These are phyloP conservation scores for Claviceps sp. DNA, from an alignment of 2,329 filamentous ascomycete species.

Conservation along the genomic window DNA sequence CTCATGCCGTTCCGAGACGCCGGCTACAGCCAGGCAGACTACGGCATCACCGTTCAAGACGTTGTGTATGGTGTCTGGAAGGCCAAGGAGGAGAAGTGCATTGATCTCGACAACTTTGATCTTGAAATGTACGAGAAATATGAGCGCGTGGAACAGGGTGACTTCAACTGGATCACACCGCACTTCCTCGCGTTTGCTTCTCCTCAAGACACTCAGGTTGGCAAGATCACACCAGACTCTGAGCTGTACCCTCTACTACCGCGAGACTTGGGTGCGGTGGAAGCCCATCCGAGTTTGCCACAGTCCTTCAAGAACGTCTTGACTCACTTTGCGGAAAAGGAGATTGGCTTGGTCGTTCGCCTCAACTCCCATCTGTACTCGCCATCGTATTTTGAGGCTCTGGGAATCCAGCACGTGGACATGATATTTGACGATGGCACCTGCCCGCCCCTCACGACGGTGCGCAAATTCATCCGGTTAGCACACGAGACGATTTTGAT, in stretches of 20 bases:
- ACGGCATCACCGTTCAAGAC: slow-evolving; percentile 88
- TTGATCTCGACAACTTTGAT: slow-evolving; percentile 84
- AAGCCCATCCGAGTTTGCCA: slow-evolving; percentile 56
- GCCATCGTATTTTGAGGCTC: slow-evolving; percentile 88
- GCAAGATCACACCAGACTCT: slow-evolving; percentile 57
- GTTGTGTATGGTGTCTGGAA: slow-evolving; percentile 98
- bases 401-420: slow-evolving; percentile 90
- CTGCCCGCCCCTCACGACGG: slow-evolving; percentile 77
- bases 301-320: slow-evolving; percentile 93
- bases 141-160: slow-evolving; percentile 92
- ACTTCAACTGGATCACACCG: slow-evolving; percentile 99
- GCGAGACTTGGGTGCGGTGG: slow-evolving; percentile 59
- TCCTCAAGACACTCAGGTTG: slow-evolving; percentile 68
- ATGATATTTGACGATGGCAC: slow-evolving; percentile 99
- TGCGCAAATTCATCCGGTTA: slow-evolving; percentile 86
- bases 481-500: slow-evolving; percentile 89
- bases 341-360: slow-evolving; percentile 86
- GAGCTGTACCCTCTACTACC: slow-evolving; percentile 65
- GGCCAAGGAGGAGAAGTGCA: slow-evolving; percentile 89
- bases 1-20: slow-evolving; percentile 98
- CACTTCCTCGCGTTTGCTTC: slow-evolving; percentile 94
- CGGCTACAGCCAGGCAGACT: slow-evolving; percentile 96
- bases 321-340: slow-evolving; percentile 71
- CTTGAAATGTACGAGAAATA: slow-evolving; percentile 94
- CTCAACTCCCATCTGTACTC: slow-evolving; percentile 94